Evolutionary conservation across 108 stramenopile genomes (phyloP), one percentile per base, ranked within the genome.

Genomic region (Ochromonas danica): DNA sequence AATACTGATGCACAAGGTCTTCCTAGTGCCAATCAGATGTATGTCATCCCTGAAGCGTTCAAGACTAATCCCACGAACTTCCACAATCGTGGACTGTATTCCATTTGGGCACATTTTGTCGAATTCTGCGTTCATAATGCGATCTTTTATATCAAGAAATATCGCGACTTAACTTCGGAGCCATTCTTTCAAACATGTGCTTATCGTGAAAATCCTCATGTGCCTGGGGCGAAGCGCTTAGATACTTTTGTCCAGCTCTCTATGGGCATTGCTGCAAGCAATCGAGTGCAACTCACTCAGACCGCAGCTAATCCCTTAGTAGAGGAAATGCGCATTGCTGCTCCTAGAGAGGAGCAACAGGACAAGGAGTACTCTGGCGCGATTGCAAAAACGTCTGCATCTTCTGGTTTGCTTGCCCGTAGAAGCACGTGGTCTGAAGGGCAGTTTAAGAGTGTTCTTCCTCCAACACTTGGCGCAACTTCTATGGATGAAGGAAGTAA

Each of bases 21-120:
- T 6, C 63, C 63, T 10, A 33, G 10, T 67, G 63, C 31, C 6
- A 67, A 67, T 67, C 63, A 67, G 25, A 22, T 33, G 17, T 67
- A 67, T 25, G 25, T 67, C 25, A 67, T 67, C 25, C 63, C 63
- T 67, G 63, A 67, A 10, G 3, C 63, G 6, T 67, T 67, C 63
- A 33, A 22, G 10, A 31, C 35, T 6, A 67, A 31, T 31, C 17
- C 17, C 25, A 6, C 27, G 3, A 67, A 67, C 31, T 67, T 67
- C 25, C 63, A 67, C 35, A 67, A 67, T 25, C 17, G 63, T 14
- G 63, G 30, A 67, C 31, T 67, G 63, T 67, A 31, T 36, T 67
- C 63, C 17, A 10, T 67, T 6, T 67, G 63, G 63, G 31, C 63
- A 33, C 63, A 67, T 36, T 67, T 67, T 25, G 63, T 67, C 33